Conservation (phyloP, 768 basidiomycete genomes). For the Suillus variegatus region DNA sequence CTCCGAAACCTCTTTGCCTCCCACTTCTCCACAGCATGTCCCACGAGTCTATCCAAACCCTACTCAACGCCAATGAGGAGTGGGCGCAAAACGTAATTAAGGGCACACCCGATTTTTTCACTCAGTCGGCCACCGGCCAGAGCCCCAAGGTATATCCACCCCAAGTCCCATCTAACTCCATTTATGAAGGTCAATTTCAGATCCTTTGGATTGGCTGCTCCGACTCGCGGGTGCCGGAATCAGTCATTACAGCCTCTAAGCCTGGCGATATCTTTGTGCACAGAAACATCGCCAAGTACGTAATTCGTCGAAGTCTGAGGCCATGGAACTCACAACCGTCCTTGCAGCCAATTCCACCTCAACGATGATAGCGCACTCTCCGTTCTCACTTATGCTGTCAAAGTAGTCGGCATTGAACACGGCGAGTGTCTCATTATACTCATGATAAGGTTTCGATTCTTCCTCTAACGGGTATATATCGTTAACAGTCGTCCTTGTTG, state of each 20-base stretch:
- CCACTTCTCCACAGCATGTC: neutral
- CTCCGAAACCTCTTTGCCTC: neutral
- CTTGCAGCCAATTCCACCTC: conserved; percentile 65
- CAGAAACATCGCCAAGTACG: conserved; percentile 88
- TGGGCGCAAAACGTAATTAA: conserved; percentile 67
- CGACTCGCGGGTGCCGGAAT: conserved; percentile 88
- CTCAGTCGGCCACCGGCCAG: conserved; percentile 62
- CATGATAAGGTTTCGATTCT: conserved; percentile 31
- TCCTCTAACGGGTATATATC: conserved; percentile 8
- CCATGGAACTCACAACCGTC: neutral
- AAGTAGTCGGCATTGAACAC: conserved; percentile 71
- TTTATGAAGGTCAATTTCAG: conserved; percentile 32
- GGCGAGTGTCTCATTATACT: conserved; percentile 50
- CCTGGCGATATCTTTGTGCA: conserved; percentile 91
- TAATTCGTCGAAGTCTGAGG: conserved; percentile 3
- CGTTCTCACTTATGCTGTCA: conserved; percentile 74
- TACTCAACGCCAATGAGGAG: conserved; percentile 56
- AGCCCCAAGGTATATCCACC: conserved; percentile 53
- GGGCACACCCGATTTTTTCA: conserved; percentile 66
- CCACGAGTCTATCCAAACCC: neutral
- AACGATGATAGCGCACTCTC: conserved; percentile 73
- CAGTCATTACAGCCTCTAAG: conserved; percentile 65
- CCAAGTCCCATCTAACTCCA: neutral
- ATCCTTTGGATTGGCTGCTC: conserved; percentile 83
- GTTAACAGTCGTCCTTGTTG: conserved; percentile 70